Evolutionary conservation across 225 moss, liverwort and hornwort species (phyloP), one percentile per base, ranked within the genome.

Genomic region (Neckera pumila): DNA sequence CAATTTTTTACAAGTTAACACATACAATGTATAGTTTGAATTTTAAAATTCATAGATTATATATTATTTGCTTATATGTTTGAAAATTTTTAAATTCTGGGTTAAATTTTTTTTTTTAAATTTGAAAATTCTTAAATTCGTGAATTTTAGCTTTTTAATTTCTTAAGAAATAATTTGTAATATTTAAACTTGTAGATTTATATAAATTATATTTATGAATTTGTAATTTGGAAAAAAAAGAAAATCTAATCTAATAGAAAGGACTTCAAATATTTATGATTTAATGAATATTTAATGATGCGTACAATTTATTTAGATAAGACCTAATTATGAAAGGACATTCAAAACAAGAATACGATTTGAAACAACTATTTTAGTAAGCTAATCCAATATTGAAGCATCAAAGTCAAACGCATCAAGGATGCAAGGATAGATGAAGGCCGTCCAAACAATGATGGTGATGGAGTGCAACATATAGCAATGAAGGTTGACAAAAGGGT

Each of bases 401-500:
- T 38, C 38, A 71, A 67, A 71, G 15, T 42, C 42, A 71, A 71
- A 43, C 0, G 26, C 15, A 72, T 72, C 0, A 43, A 16, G 2
- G 43, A 43, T 27, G 10, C 43, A 18, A 72, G 1, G 15, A 72
- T 43, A 25, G 26, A 15, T 25, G 42, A 66, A 38, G 23, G 69
- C 1, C 0, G 4, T 0, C 14, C 1, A 42, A 9, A 9, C 5
- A 16, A 15, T 27, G 0, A 0, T 16, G 2, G 17, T 43, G 17
- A 27, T 43, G 8, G 38, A 38, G 3, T 36, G 0, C 11, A 36
- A 66, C 3, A 8, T 38, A 8, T 69, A 38, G 2, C 4, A 14
- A 69, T 69, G 38, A 69, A 19, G 6, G 19, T 0, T 34, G 1
- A 10, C 10, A 65, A 38, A 67, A n/a, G 7, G 4, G 1, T 0